phyloP scores from a whole-genome alignment of 1,284 basidiomycete genomes.

The Mrakiaceae sp. region DNA sequence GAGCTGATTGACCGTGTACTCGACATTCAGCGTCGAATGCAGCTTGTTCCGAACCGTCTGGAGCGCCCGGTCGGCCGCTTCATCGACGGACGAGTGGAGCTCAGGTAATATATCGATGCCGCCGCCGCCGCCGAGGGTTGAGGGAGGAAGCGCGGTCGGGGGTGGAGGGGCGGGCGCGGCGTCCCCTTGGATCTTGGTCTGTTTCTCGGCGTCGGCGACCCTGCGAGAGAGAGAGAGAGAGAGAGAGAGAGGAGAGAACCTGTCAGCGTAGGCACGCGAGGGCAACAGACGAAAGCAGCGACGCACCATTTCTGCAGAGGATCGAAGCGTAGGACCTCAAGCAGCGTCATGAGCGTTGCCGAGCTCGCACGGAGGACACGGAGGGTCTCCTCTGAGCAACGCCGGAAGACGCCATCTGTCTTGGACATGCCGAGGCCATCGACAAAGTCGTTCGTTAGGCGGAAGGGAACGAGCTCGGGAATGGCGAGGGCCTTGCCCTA shows the following conservation, averaged over 20 bases:
- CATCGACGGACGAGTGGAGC: slow-evolving; percentile 44
- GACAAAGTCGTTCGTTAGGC: slow-evolving; percentile 83
- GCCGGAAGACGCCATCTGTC: slow-evolving; percentile 86
- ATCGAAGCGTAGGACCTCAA: slow-evolving; percentile 95
- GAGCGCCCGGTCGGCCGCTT: slow-evolving; percentile 82
- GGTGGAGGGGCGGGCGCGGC: not conserved
- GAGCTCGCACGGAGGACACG: slow-evolving; percentile 76
- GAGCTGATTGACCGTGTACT: slow-evolving; percentile 87
- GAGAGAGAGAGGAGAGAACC: not conserved
- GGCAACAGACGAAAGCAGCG: not conserved
- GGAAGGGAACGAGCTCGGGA: slow-evolving; percentile 87
- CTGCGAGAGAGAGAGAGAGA: not conserved
- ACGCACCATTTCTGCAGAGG: slow-evolving; percentile 81
- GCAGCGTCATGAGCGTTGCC: slow-evolving; percentile 79
- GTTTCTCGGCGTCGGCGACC: slow-evolving; percentile 9
- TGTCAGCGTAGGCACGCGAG: no score
- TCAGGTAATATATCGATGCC: not conserved
- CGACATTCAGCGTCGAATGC: slow-evolving; percentile 70
- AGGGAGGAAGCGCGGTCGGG: not conserved
- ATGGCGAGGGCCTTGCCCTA: slow-evolving; percentile 62
- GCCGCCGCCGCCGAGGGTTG: not conserved
- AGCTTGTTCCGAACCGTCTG: slow-evolving; percentile 67
- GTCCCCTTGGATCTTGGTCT: not conserved
- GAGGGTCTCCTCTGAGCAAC: slow-evolving; percentile 88
- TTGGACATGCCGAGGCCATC: slow-evolving; percentile 88